Evolutionary conservation across 73 alveolate species (phyloP).

Genomic region (Paramecium tetraurelia): DNA sequence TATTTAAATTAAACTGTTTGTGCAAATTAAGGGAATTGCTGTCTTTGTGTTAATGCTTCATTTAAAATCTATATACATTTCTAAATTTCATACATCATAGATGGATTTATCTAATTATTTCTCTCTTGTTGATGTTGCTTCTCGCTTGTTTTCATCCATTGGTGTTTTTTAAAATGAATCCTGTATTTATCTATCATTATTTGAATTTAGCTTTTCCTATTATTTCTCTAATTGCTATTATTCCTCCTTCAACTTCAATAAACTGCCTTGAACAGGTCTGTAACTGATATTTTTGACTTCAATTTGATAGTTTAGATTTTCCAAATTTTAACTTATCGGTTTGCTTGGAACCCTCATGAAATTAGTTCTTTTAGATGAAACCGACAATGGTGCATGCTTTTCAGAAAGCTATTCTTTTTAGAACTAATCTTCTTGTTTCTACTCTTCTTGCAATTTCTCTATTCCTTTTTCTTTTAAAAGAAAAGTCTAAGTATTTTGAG

Average conservation of each 20-base stretch:
- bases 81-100: background rate
- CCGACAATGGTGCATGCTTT: conserved; percentile 50
- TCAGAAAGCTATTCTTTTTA: conserved; percentile 36
- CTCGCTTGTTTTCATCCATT: conserved; percentile 53
- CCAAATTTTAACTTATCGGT: conserved; percentile 54
- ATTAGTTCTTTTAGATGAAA: conserved; percentile 65
- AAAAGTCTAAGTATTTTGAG: conserved; percentile 46
- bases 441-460: conserved; percentile 47
- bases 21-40: conserved; percentile 5
- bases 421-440: conserved; percentile 13
- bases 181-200: background rate
- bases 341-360: conserved; percentile 62
- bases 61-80: background rate
- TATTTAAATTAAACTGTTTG: background rate
- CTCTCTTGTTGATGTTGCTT: conserved; percentile 44
- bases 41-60: conserved; percentile 27
- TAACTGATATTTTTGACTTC: conserved; percentile 60
- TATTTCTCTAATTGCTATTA: background rate
- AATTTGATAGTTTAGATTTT: conserved; percentile 48
- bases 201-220: conserved; percentile 21
- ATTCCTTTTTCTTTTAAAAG: conserved; percentile 60
- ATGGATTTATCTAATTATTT: conserved; percentile 45
- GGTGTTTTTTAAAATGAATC: conserved; percentile 55
- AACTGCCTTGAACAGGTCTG: conserved; percentile 60
- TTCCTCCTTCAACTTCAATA: conserved; percentile 56